Percentiles rank a stretch among this genome's conserved stretches.
These are phyloP conservation scores for Fusarium globosum DNA, from an alignment of 2,329 filamentous ascomycete species.

Conservation along the genomic window DNA sequence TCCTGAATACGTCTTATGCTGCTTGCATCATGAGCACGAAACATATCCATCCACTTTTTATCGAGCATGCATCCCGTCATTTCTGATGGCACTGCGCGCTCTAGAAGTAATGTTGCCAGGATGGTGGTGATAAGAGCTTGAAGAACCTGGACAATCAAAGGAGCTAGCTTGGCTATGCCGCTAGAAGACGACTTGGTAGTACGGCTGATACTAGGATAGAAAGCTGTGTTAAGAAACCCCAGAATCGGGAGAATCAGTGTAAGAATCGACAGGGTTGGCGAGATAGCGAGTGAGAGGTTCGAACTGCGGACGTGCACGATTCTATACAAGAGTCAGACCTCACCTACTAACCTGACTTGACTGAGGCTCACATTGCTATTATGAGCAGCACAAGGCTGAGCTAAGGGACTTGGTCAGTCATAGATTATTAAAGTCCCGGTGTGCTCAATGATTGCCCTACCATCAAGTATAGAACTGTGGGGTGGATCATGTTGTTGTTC, in stretches of 20 bases:
- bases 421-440: too few relatives aligned
- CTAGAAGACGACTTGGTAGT: conserved; percentile 36
- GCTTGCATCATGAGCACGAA: conserved; percentile 58
- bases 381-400: conserved; percentile 46
- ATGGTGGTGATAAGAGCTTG: conserved; percentile 57
- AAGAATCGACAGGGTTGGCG: conserved; percentile 50
- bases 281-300: conserved; percentile 55
- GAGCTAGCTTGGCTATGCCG: conserved; percentile 42
- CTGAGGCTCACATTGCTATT: conserved; percentile 46
- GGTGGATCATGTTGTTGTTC: conserved; percentile 41
- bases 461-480: conserved; percentile 47
- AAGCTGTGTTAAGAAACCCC: conserved; percentile 51
- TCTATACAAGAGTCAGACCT: conserved; percentile 42
- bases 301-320: conserved; percentile 53
- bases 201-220: conserved; percentile 49
- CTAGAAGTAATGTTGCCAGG: conserved; percentile 57
- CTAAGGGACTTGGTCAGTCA: conserved; percentile 27
- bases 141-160: conserved; percentile 53
- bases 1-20: conserved; percentile 72
- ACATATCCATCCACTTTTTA: conserved; percentile 66
- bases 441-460: conserved; percentile 32
- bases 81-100: conserved; percentile 49
- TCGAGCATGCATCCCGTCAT: conserved; percentile 64
- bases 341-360: neutral
- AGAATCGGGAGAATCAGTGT: conserved; percentile 55